Conservation (phyloP, 1,284 basidiomycete genomes). For the Violaceomyces palustris region DNA sequence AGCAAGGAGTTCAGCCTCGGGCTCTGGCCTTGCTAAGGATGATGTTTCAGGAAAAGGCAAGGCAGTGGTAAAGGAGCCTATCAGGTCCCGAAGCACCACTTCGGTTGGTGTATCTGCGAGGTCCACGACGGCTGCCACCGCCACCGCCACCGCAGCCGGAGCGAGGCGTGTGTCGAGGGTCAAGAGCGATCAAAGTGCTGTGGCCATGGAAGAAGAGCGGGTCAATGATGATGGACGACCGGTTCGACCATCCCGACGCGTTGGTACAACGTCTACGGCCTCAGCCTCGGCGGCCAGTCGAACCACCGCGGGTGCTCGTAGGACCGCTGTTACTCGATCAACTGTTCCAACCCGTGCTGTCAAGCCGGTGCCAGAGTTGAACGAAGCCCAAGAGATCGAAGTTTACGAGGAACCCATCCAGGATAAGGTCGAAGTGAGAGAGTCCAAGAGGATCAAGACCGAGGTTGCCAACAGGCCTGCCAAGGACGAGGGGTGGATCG, state of each 20-base stretch:
- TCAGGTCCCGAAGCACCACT: no score
- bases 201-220: no score
- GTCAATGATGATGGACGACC: no score
- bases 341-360: no score
- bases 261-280: slow-evolving; percentile 1
- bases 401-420: no score
- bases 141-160: slow-evolving; percentile 2
- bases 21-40: slow-evolving; percentile 10
- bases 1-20: slow-evolving; percentile 14
- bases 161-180: no score
- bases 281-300: slow-evolving; percentile 11
- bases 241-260: slow-evolving; percentile 20
- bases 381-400: slow-evolving; percentile 16
- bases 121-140: slow-evolving; percentile 10
- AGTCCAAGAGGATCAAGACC: slow-evolving; percentile 33
- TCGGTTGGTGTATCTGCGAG: no score
- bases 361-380: slow-evolving; percentile 15
- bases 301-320: slow-evolving; percentile 16
- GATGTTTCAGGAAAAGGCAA: no score
- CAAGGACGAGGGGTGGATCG: slow-evolving; percentile 65
- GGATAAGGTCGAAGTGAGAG: slow-evolving; percentile 29
- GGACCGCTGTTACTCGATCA: slow-evolving; percentile 7
- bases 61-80: no score
- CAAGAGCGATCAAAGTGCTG: no score
- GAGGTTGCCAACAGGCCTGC: slow-evolving; percentile 26